phyloP scores from a whole-genome alignment of 345 rosid genomes.

The Hibiscus mutabilis region DNA sequence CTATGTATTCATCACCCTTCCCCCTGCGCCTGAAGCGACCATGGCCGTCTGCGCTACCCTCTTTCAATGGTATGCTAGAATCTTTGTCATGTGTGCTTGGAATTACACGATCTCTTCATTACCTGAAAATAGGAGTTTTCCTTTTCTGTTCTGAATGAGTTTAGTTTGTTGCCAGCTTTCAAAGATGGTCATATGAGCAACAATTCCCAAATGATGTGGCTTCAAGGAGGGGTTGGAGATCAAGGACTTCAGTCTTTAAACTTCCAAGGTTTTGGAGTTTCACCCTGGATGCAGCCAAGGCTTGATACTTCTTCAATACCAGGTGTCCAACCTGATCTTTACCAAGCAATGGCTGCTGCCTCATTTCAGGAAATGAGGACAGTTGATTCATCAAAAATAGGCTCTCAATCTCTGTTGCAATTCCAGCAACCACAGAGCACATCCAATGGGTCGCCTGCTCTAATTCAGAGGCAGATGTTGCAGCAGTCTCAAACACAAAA shows the following conservation, averaged over 20 bases:
- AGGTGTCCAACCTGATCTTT: conserved; percentile 71
- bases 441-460: conserved; percentile 39
- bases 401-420: conserved; percentile 43
- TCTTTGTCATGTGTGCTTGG: background rate
- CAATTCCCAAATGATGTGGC: conserved; percentile 76
- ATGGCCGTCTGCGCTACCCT: conserved; percentile 79
- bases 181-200: conserved; percentile 69
- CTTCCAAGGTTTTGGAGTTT: conserved; percentile 66
- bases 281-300: conserved; percentile 89
- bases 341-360: conserved; percentile 86
- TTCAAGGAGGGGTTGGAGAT: conserved; percentile 50
- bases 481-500: background rate
- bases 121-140: background rate
- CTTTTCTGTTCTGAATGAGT: background rate
- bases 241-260: conserved; percentile 58
- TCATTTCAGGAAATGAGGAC: conserved; percentile 78
- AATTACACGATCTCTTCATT: background rate
- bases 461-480: conserved; percentile 33
- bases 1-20: conserved; percentile 91
- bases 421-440: conserved; percentile 57
- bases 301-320: conserved; percentile 58
- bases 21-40: conserved; percentile 91
- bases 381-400: conserved; percentile 54
- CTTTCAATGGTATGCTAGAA: conserved; percentile 53
- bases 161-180: conserved; percentile 33